Conservation (phyloP, 768 basidiomycete genomes). For the Hericium coralloides region DNA sequence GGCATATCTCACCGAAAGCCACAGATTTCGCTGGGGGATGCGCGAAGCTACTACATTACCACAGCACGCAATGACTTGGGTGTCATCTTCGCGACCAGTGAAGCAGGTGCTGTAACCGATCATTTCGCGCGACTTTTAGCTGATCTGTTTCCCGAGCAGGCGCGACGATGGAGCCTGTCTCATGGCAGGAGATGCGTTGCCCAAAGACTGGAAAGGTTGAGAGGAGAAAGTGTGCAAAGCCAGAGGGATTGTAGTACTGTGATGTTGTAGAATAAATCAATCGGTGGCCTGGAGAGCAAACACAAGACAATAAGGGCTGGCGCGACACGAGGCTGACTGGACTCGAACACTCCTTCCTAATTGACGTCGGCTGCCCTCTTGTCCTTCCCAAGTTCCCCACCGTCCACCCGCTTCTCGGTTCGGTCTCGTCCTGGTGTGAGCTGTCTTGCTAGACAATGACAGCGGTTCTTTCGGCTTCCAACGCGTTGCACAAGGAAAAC, state of each 20-base stretch:
- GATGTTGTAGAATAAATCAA: not conserved
- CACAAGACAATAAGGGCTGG: not conserved
- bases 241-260: slow-evolving; percentile 44
- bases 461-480: slow-evolving; percentile 52
- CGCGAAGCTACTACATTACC: slow-evolving; percentile 85
- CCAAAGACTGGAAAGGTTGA: slow-evolving; percentile 73
- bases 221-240: slow-evolving; percentile 82
- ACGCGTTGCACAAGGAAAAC: slow-evolving; percentile 50
- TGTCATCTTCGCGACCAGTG: slow-evolving; percentile 85
- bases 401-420: slow-evolving; percentile 9
- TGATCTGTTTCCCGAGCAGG: slow-evolving; percentile 31
- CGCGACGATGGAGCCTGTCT: slow-evolving; percentile 75
- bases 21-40: slow-evolving; percentile 87
- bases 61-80: slow-evolving; percentile 88
- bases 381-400: slow-evolving; percentile 12
- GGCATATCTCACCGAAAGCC: not conserved
- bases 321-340: not conserved
- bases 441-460: slow-evolving; percentile 35
- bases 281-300: not conserved
- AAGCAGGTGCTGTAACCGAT: slow-evolving; percentile 47
- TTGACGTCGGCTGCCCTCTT: slow-evolving; percentile 16
- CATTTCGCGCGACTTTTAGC: not conserved
- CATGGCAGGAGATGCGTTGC: slow-evolving; percentile 90
- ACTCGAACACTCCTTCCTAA: slow-evolving; percentile 12
- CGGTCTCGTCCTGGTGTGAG: slow-evolving; percentile 2